Evolutionary conservation across 2,329 filamentous ascomycete species (phyloP).

Genomic region (Trichophyton equinum): DNA sequence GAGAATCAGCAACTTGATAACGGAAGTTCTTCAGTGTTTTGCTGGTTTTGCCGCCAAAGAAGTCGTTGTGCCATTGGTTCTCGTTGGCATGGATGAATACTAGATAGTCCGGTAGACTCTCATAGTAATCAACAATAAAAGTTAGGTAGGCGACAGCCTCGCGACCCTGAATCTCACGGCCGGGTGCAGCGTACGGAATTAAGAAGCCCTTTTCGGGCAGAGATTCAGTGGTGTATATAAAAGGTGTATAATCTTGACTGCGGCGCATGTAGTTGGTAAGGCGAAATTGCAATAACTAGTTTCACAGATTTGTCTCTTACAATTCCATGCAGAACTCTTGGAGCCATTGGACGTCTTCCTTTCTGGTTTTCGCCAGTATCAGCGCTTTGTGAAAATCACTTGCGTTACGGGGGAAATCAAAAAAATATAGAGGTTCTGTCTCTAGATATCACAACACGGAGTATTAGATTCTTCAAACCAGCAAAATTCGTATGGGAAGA

Average conservation of each 20-base stretch:
- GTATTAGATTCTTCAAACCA: neutral
- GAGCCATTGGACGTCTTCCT: neutral
- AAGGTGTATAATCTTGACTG: neutral
- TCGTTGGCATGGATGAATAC: constrained; percentile 48
- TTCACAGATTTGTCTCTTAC: neutral
- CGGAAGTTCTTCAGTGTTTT: constrained; percentile 42
- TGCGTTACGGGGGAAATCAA: neutral
- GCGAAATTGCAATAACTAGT: neutral
- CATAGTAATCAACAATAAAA: constrained; percentile 36
- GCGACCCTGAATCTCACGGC: constrained; percentile 15
- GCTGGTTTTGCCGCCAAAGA: constrained; percentile 22
- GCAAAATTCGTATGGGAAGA: neutral
- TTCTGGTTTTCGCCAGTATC: neutral
- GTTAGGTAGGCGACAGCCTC: constrained; percentile 38
- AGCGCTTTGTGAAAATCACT: neutral
- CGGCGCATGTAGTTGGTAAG: neutral
- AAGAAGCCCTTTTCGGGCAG: neutral
- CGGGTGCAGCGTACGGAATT: neutral
- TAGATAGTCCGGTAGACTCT: constrained; percentile 39
- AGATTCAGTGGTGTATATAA: neutral
- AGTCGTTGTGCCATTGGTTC: constrained; percentile 42
- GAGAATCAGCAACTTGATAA: constrained; percentile 41
- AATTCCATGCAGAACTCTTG: neutral
- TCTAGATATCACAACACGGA: neutral
- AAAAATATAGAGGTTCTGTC: neutral